A percentile compares a stretch with the other conserved stretches of the same genome.
These are phyloP conservation scores for Hysterangium stoloniferum DNA, from an alignment of 768 basidiomycete species.

Conservation along the genomic window DNA sequence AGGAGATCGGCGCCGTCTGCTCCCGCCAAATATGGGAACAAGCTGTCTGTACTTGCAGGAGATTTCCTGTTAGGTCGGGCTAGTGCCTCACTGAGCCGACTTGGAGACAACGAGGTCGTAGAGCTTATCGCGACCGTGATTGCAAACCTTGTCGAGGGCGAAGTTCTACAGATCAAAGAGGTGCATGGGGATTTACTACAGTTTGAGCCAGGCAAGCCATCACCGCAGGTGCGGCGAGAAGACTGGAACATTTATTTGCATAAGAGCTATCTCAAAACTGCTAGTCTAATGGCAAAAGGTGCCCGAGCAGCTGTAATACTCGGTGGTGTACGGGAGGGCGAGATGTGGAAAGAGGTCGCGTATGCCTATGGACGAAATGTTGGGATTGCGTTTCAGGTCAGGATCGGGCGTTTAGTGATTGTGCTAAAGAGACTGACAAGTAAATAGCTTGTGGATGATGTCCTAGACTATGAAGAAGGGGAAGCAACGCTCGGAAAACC, in stretches of 20 bases:
- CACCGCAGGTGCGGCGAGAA: conserved; percentile 28
- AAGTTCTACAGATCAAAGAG: conserved; percentile 72
- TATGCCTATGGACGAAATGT: conserved; percentile 88
- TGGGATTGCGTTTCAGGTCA: conserved; percentile 93
- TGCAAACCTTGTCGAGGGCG: conserved; percentile 93
- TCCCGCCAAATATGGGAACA: conserved; percentile 79
- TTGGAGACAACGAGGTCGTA: conserved; percentile 85
- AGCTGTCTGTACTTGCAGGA: conserved; percentile 87
- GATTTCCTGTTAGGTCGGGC: conserved; percentile 94
- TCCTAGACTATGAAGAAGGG: conserved; percentile 85
- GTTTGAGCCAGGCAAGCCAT: conserved; percentile 2
- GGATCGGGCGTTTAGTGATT: conserved; percentile 15
- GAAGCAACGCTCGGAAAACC: conserved; percentile 81
- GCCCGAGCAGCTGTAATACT: conserved; percentile 81
- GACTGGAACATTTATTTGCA: conserved; percentile 77
- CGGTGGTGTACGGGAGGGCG: conserved; percentile 71
- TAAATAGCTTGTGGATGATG: conserved; percentile 84
- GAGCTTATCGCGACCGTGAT: conserved; percentile 90
- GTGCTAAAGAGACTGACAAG: not conserved
- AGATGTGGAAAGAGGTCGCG: conserved; percentile 80
- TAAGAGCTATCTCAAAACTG: conserved; percentile 91
- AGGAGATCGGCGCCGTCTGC: conserved; percentile 65
- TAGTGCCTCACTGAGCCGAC: conserved; percentile 74
- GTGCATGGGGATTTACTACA: conserved; percentile 36
- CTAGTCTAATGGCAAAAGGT: conserved; percentile 84